Conservation (phyloP, 225 moss, liverwort and hornwort genomes). For the Ulota crispa region DNA sequence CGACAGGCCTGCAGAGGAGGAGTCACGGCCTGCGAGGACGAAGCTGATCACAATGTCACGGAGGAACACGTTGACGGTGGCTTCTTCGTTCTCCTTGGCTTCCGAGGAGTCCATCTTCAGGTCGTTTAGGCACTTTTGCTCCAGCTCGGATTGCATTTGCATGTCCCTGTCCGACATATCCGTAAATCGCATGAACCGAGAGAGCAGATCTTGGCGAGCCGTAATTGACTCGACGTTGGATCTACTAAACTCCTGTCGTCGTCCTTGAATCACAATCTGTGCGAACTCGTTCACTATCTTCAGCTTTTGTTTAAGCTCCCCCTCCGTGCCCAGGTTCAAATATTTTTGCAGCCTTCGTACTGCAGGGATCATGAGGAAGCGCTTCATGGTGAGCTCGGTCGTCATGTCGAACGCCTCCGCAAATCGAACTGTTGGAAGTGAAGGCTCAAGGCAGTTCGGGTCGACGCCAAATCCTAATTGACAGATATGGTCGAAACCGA, state of each 20-base stretch:
- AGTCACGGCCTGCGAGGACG: conserved; percentile 48
- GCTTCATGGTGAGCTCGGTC: conserved; percentile 23
- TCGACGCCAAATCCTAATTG: conserved; percentile 51
- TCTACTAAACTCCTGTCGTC: no score
- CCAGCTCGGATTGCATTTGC: conserved; percentile 23
- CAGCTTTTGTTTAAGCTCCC: no score
- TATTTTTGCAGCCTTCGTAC: not conserved
- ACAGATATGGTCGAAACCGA: no score
- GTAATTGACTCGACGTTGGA: no score
- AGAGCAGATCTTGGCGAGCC: conserved; percentile 47
- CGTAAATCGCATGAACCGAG: conserved; percentile 53
- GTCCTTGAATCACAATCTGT: no score
- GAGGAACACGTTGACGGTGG: conserved; percentile 34
- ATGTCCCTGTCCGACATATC: not conserved
- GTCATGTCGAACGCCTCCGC: conserved; percentile 48
- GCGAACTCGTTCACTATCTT: no score
- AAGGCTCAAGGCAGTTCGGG: conserved; percentile 43
- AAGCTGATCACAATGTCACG: conserved; percentile 13
- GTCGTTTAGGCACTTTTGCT: conserved; percentile 29
- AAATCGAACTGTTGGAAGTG: conserved; percentile 39
- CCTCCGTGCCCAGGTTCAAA: conserved; percentile 9
- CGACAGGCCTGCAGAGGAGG: conserved; percentile 24
- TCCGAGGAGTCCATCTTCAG: not conserved
- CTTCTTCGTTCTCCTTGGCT: not conserved
- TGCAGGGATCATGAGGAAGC: conserved; percentile 16